Evolutionary conservation across 768 basidiomycete genomes (phyloP), one percentile per base, ranked within the genome.

Genomic region (Boletus subcaerulescens): DNA sequence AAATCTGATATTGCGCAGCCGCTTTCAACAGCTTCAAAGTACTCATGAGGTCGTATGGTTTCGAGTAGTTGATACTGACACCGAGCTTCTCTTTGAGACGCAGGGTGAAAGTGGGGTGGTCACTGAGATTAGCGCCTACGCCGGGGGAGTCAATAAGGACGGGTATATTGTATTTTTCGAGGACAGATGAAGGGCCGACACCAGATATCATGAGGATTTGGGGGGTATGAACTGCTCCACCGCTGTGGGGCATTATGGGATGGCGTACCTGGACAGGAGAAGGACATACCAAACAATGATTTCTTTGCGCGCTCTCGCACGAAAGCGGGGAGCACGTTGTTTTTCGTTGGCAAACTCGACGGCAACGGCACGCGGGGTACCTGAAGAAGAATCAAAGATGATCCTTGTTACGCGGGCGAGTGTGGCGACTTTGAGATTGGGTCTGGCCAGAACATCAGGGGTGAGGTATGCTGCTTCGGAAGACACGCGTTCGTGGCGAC

Each of bases 201-300:
- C 92, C 92, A 17, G 87, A 89, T 17, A 89, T 76, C 77, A 87
- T 78, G 14, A 89, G 75, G 48, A 89, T 79, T 74, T 87, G 71
- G 4, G 86, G 86, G 7, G 84, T 79, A 59, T 88, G 84, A 8
- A 88, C 66, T 3, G 85, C 78, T 0, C 85, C 85, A 31, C 79
- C 84, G 13, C 85, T 87, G 32, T 40, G 45, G 12, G 33, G 18
- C 0, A 18, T 41, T 60, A 40, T 50, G 18, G 13, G 10, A 42
- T 14, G 15, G 14, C 12, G 18, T 3, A 14, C 4, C 22, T 32
- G 17, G 12, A 29, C 3, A 13, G 12, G 14, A 0, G 11, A 50
- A 40, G 5, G 44, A 52, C 82, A 58, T 65, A 86, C 86, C 80
- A 78, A 12, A 88, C 50, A 4, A 88, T 73, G 52, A 89, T 77